Base-by-base conservation (phyloP, 495 filamentous ascomycete species). In the Ascobolus immersus region DNA sequence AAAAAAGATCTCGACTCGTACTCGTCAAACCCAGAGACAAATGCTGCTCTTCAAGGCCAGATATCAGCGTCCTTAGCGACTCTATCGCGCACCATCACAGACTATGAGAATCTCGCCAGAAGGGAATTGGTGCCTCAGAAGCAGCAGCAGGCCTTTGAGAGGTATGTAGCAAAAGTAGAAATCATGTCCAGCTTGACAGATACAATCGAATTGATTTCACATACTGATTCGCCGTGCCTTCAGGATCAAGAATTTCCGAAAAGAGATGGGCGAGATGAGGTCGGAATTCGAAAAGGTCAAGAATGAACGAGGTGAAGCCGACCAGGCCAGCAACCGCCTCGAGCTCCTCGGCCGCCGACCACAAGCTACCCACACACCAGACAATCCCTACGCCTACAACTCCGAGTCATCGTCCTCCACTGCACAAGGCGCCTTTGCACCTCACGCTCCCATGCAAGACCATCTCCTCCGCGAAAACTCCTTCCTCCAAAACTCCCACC, bases 261-360 rank as follows among this genome's bases (percentile, higher is more conserved):
- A 59, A 21, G 84, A 93, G 40, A 63, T 99, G 0, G 43, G 60
- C 17, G 77, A 84, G 32, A 92, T 75, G 48, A 63, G 77, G 7
- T 53, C 67, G 34, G 67, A 75, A 36, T 70, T 94, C 28, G 74
- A 82, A 37, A 58, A 60, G 28, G 56, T 93, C 13, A 82, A 81
- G 43, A 56, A 64, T 20, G 69, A 73, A 34, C 57, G 67, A 37
- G 79, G 89, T 36, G 77, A 90, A 17, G 34, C 40, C 36, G 44
- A 44, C 35, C 36, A 43, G 28, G 71, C 61, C 12, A 60, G 69
- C 35, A 73, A 80, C 47, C 67, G 81, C 36, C 63, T 61, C 33
- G 89, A 99, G 51, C 67, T 99, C 18, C 63, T 94, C 1, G 82
- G 84, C 13, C 67, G 89, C n/a, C 66, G 86, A 11, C 78, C 82